phyloP scores from a whole-genome alignment of 305 asterid genomes.

The Caryopteris hybrid region DNA sequence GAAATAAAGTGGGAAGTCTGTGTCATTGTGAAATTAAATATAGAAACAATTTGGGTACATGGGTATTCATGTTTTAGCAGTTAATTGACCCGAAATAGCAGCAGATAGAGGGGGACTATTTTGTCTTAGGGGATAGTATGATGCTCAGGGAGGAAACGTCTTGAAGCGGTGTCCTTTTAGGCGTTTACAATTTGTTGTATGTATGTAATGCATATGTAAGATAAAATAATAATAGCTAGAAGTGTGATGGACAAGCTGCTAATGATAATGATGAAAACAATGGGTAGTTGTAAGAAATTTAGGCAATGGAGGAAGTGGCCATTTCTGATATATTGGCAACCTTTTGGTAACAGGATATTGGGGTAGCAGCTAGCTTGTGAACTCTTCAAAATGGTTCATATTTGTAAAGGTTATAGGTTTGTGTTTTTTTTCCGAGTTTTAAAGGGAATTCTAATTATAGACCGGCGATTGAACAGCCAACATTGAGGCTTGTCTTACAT shows the following conservation, averaged over 20 bases:
- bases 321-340: too few species aligned
- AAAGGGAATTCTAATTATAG: too few species aligned
- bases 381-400: too few species aligned
- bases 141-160: constrained; percentile 18
- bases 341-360: too few species aligned
- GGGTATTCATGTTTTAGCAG: constrained; percentile 17
- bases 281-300: constrained; percentile 4
- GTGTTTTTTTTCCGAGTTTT: too few species aligned
- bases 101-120: constrained; percentile 1
- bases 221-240: constrained; percentile 28
- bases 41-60: not conserved
- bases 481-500: too few species aligned
- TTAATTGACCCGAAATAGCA: not conserved
- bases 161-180: constrained; percentile 16
- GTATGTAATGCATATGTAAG: constrained; percentile 27
- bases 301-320: not conserved
- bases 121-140: constrained; percentile 19
- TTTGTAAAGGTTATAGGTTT: too few species aligned
- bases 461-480: too few species aligned
- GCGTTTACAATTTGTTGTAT: constrained; percentile 13
- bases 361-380: too few species aligned
- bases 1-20: not conserved
- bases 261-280: not conserved
- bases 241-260: not conserved
- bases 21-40: not conserved